Base-by-base conservation (phyloP, 345 rosid genomes). In the Hibiscus tridactylites region DNA sequence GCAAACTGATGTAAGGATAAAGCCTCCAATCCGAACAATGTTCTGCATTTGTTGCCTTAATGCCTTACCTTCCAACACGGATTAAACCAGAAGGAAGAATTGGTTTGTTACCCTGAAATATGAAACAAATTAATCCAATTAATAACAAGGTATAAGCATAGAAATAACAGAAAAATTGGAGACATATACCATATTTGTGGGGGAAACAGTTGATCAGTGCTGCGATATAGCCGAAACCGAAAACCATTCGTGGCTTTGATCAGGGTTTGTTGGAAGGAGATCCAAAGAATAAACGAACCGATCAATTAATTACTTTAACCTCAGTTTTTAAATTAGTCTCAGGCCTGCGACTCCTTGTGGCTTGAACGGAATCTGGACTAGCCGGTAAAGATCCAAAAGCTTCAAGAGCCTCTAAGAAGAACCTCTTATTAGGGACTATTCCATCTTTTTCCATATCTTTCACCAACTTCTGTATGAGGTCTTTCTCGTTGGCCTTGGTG, bases 391-490 rank as follows among this genome's bases (percentile, higher is more conserved):
- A 71, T 68, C 87, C 90, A n/a, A 80, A 81, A 62, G 83, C 79
- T 81, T 87, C 96, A 72, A 91, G 72, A 49, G 98, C 91, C 54
- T 94, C 97, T 37, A 87, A 78, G 81, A 91, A 91, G 85, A 94
- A 94, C 65, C 86, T 86, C 80, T 91, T 91, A 69, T 88, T 88
- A 9, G 96, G 96, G 19, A 91, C 84, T 28, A 94, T 80, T 60
- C 97, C 95, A 62, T 88, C 91, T 78, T 71, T 84, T 71, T 88
- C 93, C 98, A 94, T 91, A 68, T 75, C 75, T 80, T 83, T 81
- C 71, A 87, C 74, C 80, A 94, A 74, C 71, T 83, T 80, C 80
- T 85, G 87, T n/a, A 90, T 78, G 65, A 86, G 87, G 74, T 87
- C 88, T 84, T 91, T 94, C 82, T 76, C 83, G 65, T 87, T 81